Evolutionary conservation across 1,284 basidiomycete genomes (phyloP), one percentile per base, ranked within the genome.

Genomic region (Schizophyllum amplum): DNA sequence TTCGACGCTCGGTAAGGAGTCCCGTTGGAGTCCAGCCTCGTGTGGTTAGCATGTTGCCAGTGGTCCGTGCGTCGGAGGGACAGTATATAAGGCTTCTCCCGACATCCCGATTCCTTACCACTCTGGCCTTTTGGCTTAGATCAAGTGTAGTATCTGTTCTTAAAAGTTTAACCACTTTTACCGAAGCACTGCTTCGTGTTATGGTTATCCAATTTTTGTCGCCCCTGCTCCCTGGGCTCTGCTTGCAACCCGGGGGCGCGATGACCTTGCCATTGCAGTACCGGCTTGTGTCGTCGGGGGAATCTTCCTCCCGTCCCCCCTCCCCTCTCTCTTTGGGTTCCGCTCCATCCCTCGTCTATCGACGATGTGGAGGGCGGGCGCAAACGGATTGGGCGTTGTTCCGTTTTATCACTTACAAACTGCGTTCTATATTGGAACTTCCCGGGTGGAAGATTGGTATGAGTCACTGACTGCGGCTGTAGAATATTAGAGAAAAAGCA

Each of bases 91-190:
- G 33, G 13, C 3, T 9, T 9, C 7, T 17, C 33, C 33, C 33
- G 11, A 9, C 33, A 42, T 17, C 33, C 33, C 33, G 33, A 42
- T 51, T 60, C 61, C 51, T 77, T 71, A 84, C 82, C 82, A 83
- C 82, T 87, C 80, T 86, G 86, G 80, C 84, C 85, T 82, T 84
- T 84, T 84, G 86, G 86, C 82, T 86, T 88, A 84, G 85, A 86
- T 85, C 84, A 87, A 87, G 85, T 87, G 84, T 87, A 87, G 86
- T 86, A 86, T 83, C 81, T 83, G 81, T 84, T 83, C 81, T 83
- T 83, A 80, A 79, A 76, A 79, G 77, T 77, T 78, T 78, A 78
- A 78, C 76, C 75, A 77, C 76, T 79, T 42, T 50, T 50, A 60
- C 57, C 53, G 50, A 24, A 24, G 56, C 56, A 60, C 55, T 50